Base-by-base conservation (phyloP, 2,329 filamentous ascomycete genomes). In the Monilinia fructicola region DNA sequence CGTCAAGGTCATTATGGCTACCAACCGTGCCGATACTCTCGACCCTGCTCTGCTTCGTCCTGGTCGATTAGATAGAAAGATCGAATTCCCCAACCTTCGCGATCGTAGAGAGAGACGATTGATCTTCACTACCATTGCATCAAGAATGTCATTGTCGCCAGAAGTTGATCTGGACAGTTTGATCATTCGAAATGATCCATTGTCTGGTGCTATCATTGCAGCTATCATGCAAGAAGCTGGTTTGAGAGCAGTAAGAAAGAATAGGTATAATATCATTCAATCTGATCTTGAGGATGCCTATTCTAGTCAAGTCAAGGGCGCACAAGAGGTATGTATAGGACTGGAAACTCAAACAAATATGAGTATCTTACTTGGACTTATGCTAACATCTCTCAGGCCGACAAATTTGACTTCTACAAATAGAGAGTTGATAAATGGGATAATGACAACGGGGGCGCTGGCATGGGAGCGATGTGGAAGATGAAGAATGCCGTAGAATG, bases 1-100 rank as follows among this genome's bases (percentile, higher is more conserved):
- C 79, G 95, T 99, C 80, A 99, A 99, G 83, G 95, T 99, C 78
- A 99, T 99, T 82, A 99, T 99, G 95, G 95, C 95, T 72, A 99
- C 95, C 73, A 99, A 99, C 83, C 90, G 95, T 78, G 94, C 95
- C 72, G 95, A 98, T 79, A 99, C 95, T 9, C 85, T 99, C 71
- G 95, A 99, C 78, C 95, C 95, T 21, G 95, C 95, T 53, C 85
- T 99, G 69, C 87, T 99, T 69, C 92, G 95, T 74, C 95, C 95
- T 42, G 95, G 95, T 72, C 93, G 95, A 82, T 85, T 99, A 67
- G 95, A 99, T 80, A 87, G 95, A 77, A 99, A 99, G 85, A 99
- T 99, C 72, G 95, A 99, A 80, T 99, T 99, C 80, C 95, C 95
- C n/a, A 93, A 87, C 69, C 86, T 99, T 71, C 88, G 93, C 71